Evolutionary conservation across 1,139 yeast genomes (phyloP).

Genomic region (Sugiyamaella pinicola): DNA sequence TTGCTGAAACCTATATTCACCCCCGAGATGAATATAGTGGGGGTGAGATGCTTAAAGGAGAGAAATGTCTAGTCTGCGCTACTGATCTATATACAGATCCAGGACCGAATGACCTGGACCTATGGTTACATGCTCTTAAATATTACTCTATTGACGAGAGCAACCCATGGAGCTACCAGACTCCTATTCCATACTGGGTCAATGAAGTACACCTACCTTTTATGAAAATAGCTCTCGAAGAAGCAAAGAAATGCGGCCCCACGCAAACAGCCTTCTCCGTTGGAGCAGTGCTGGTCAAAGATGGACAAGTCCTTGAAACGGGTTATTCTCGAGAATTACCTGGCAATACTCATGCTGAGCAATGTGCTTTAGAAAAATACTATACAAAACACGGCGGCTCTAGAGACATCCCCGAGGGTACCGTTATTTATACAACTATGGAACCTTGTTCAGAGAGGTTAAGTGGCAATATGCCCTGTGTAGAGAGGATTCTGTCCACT

Average conservation of each 20-base stretch:
- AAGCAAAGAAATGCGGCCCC: slow-evolving; percentile 81
- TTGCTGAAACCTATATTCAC: slow-evolving; percentile 68
- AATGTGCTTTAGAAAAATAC: slow-evolving; percentile 85
- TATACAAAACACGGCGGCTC: slow-evolving; percentile 45
- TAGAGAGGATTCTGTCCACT: slow-evolving; percentile 66
- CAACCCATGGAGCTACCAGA: slow-evolving; percentile 68
- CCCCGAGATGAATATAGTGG: slow-evolving; percentile 27
- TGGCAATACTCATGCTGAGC: slow-evolving; percentile 98
- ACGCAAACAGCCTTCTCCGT: slow-evolving; percentile 90
- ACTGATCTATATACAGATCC: slow-evolving; percentile 86
- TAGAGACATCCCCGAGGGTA: slow-evolving; percentile 65
- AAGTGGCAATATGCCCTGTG: slow-evolving; percentile 90
- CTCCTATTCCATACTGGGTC: slow-evolving; percentile 90
- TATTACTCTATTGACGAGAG: slow-evolving; percentile 57
- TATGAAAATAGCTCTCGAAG: slow-evolving; percentile 65
- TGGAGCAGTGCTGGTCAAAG: slow-evolving; percentile 81
- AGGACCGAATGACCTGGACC: slow-evolving; percentile 76
- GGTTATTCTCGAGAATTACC: slow-evolving; percentile 91
- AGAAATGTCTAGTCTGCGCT: slow-evolving; percentile 65
- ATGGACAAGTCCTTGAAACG: slow-evolving; percentile 65
- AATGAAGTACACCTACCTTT: slow-evolving; percentile 55
- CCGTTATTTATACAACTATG: slow-evolving; percentile 92
- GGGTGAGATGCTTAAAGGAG: slow-evolving; percentile 65
- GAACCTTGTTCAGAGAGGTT: slow-evolving; percentile 92
- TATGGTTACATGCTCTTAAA: slow-evolving; percentile 88